phyloP scores from a whole-genome alignment of 495 filamentous ascomycete species.

The Aspergillus nanangensis region DNA sequence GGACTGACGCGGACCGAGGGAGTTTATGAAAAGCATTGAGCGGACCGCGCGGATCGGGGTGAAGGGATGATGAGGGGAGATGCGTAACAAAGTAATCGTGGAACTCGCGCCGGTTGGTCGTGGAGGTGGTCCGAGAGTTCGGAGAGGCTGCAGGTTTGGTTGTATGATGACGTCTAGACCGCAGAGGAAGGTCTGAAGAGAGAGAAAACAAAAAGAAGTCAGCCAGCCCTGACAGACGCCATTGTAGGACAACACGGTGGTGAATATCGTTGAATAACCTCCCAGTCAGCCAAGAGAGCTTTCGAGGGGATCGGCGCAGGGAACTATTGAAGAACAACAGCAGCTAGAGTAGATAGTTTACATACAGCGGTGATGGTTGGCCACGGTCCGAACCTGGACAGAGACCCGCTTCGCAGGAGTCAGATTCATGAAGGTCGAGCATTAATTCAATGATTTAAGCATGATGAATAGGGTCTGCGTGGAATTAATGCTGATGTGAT shows the following conservation, averaged over 20 bases:
- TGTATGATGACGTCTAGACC: constrained; percentile 16
- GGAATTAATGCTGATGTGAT: not conserved
- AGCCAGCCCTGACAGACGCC: not conserved
- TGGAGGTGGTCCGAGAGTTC: constrained; percentile 11
- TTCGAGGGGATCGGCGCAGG: not conserved
- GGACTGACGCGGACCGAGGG: constrained; percentile 76
- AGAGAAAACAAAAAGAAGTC: constrained; percentile 2
- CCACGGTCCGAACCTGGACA: constrained; percentile 37
- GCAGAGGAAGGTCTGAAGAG: too few relatives aligned
- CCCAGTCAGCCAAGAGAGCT: too few relatives aligned
- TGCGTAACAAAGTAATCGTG: constrained; percentile 97
- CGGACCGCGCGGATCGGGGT: constrained; percentile 76
- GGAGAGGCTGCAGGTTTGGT: constrained; percentile 15
- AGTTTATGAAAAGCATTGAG: constrained; percentile 62
- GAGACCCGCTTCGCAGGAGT: constrained; percentile 38
- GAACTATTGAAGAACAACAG: constrained; percentile 16
- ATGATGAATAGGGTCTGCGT: not conserved
- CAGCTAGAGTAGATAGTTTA: constrained; percentile 7
- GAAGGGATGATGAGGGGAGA: constrained; percentile 85
- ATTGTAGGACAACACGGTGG: not conserved
- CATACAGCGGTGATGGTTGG: constrained; percentile 34
- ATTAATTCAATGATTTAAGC: not conserved
- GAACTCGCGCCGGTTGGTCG: constrained; percentile 64
- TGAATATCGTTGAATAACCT: too few relatives aligned
- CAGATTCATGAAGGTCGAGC: constrained; percentile 41